These are phyloP conservation scores for Xylaria sp. DNA, from an alignment of 2,329 filamentous ascomycete genomes.

Conservation along the genomic window DNA sequence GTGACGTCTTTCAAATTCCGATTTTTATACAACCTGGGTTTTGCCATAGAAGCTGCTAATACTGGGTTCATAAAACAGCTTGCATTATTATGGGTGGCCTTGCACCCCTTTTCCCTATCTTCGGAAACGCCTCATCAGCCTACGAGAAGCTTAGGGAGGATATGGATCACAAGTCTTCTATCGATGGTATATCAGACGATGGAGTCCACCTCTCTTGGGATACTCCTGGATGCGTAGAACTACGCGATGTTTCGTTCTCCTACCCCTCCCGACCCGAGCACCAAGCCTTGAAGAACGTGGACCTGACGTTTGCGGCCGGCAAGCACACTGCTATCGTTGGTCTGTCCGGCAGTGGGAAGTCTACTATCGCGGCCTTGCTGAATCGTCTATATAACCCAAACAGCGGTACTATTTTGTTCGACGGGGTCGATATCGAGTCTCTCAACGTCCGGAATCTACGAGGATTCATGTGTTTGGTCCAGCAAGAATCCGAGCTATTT, in stretches of 20 bases:
- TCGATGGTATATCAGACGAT: conserved; percentile 29
- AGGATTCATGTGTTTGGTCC: conserved; percentile 47
- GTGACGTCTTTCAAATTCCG: no score
- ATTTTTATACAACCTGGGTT: no score
- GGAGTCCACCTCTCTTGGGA: conserved; percentile 9
- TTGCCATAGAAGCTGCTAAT: no score
- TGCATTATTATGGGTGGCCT: conserved; percentile 66
- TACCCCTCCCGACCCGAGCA: conserved; percentile 48
- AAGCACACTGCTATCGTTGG: conserved; percentile 47
- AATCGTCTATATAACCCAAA: conserved; percentile 59
- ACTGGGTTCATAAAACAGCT: conserved; percentile 40
- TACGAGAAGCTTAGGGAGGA: conserved; percentile 62
- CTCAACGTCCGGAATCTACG: conserved; percentile 48
- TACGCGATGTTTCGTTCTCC: conserved; percentile 45
- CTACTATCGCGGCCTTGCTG: conserved; percentile 47
- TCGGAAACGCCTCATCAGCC: conserved; percentile 59
- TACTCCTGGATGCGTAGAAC: conserved; percentile 17
- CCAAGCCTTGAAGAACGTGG: conserved; percentile 27
- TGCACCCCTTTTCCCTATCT: conserved; percentile 64
- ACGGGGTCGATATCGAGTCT: conserved; percentile 46
- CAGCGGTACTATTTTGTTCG: conserved; percentile 48
- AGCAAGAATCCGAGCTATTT: conserved; percentile 50
- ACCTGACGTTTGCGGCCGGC: conserved; percentile 34
- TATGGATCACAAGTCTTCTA: conserved; percentile 54
- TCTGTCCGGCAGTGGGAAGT: conserved; percentile 40